Evolutionary conservation across 2,329 filamentous ascomycete genomes (phyloP).

Genomic region (Monilinia fructigena): DNA sequence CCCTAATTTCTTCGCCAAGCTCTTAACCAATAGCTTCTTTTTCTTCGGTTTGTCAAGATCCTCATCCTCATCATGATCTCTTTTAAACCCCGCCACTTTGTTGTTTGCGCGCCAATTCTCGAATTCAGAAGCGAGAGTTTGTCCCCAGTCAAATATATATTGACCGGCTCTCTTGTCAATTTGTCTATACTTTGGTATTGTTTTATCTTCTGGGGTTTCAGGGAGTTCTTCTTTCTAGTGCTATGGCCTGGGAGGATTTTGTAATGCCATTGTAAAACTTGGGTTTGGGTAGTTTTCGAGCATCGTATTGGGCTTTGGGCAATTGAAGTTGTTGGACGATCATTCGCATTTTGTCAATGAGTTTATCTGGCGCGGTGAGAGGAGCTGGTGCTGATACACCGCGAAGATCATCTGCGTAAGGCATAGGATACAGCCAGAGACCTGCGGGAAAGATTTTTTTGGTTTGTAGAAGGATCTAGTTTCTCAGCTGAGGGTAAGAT

Average conservation of each 20-base stretch:
- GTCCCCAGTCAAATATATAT: conserved; percentile 75
- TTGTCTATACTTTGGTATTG: conserved; percentile 77
- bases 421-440: conserved; percentile 84
- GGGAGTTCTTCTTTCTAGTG: conserved; percentile 87
- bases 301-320: conserved; percentile 81
- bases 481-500: conserved; percentile 73
- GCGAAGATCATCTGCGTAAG: conserved; percentile 85
- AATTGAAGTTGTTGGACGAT: conserved; percentile 76
- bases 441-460: conserved; percentile 77
- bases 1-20: conserved; percentile 10
- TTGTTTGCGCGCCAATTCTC: not conserved
- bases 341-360: conserved; percentile 79
- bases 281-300: conserved; percentile 89
- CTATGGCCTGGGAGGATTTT: conserved; percentile 88
- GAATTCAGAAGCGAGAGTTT: conserved; percentile 57
- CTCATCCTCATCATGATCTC: conserved; percentile 5
- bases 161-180: conserved; percentile 80
- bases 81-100: conserved; percentile 3
- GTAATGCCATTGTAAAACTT: conserved; percentile 93
- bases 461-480: conserved; percentile 61
- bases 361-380: conserved; percentile 61
- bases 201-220: conserved; percentile 68
- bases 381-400: conserved; percentile 59
- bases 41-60: conserved; percentile 11
- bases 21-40: conserved; percentile 2